Percentiles rank a stretch among this genome's conserved stretches.
Conservation (phyloP, 2,329 filamentous ascomycete species). For the Trichoderma lentiforme region DNA sequence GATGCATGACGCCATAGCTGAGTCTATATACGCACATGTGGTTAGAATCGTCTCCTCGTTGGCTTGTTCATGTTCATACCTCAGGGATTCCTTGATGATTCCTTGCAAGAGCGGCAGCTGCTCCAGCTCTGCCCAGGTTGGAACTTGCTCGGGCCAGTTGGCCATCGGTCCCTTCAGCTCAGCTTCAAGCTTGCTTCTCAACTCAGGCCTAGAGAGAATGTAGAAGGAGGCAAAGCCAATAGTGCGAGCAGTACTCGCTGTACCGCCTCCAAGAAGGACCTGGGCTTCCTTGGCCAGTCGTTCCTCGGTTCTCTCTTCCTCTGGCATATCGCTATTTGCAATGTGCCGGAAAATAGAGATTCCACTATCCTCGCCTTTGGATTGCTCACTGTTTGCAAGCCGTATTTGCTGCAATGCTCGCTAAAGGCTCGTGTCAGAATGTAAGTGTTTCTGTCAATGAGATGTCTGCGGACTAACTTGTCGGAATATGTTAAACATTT, state of each 20-base stretch:
- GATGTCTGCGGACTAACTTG: background rate
- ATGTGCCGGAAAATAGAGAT: background rate
- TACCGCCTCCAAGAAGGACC: background rate
- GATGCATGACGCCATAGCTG: conserved; percentile 7
- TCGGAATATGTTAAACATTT: conserved; percentile 2
- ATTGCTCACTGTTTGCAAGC: background rate
- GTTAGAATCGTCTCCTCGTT: background rate
- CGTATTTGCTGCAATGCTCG: background rate
- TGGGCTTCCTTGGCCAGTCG: background rate
- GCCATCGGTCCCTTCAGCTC: background rate
- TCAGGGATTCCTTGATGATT: background rate
- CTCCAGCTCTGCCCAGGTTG: background rate
- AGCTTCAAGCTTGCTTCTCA: background rate
- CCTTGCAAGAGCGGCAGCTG: background rate
- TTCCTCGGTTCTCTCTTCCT: background rate
- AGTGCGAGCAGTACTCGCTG: background rate
- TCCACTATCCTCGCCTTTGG: background rate
- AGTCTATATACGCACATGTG: background rate
- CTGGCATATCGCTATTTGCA: background rate
- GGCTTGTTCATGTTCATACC: background rate
- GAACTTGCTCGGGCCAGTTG: background rate
- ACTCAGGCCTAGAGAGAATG: background rate
- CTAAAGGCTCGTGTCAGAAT: background rate
- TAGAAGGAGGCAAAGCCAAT: conserved; percentile 1
- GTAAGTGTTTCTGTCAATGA: background rate